A percentile compares a stretch with the other conserved stretches of the same genome.
Evolutionary conservation across 169 alveolate genomes (phyloP).

Genomic region (Hepatocystis sp.): DNA sequence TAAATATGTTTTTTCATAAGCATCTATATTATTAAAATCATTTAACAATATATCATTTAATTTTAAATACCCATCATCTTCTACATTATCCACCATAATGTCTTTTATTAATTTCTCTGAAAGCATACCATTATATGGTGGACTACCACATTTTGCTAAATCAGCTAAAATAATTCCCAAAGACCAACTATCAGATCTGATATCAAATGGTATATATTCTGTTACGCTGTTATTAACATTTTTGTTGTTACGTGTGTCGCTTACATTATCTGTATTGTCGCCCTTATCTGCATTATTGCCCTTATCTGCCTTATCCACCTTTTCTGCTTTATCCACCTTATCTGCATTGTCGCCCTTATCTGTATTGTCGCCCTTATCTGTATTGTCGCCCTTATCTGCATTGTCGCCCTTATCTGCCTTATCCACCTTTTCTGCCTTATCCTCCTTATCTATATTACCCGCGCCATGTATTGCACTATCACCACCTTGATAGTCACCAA

Average conservation of each 20-base stretch:
- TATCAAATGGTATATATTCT: constrained; percentile 60
- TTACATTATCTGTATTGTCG: too few relatives aligned
- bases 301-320: neutral
- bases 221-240: constrained; percentile 7
- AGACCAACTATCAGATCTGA: constrained; percentile 75
- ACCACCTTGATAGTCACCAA: constrained; percentile 1
- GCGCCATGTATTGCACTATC: too few relatives aligned
- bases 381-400: neutral
- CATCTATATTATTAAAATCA: constrained; percentile 37
- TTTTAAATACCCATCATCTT: constrained; percentile 3
- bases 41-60: constrained; percentile 25
- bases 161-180: constrained; percentile 72
- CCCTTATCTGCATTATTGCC: neutral
- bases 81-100: constrained; percentile 4
- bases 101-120: constrained; percentile 17
- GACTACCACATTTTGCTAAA: constrained; percentile 62
- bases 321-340: neutral
- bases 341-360: neutral
- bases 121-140: constrained; percentile 31
- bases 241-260: too few relatives aligned
- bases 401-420: neutral
- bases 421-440: neutral
- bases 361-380: neutral
- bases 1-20: constrained; percentile 40
- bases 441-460: neutral